Base-by-base conservation (phyloP, 2,329 filamentous ascomycete species). In the Cadophora luteo-olivacea region DNA sequence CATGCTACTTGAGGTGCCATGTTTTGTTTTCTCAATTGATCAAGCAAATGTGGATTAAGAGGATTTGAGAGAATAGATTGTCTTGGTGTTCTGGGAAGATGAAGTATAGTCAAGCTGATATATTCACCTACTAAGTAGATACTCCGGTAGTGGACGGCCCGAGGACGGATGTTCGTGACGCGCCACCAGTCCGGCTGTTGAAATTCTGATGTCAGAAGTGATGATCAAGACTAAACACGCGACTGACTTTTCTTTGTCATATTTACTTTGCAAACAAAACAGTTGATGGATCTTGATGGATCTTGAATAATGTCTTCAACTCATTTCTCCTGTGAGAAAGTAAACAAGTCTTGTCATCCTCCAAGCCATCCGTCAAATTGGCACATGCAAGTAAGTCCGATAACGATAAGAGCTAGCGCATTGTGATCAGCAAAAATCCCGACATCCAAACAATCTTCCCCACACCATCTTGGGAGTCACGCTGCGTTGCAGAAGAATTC, bases 1-100 rank as follows among this genome's bases (percentile, higher is more conserved):
- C 89, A 97, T 74, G 93, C 85, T 63, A 96, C 76, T 79, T 86
- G 88, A 67, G 85, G 83, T 54, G 86, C 81, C 87, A 89, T 88
- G 7, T 69, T 48, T 48, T 16, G 16, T 5, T 45, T 5, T 45
- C 9, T 38, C 12, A 38, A 38, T 38, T 38, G 36, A 38, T 9
- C 8, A 11, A 38, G 36, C 12, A 38, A 38, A 38, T 11, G 36
- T 38, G 29, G 29, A 29, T 14, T 38, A 38, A 11, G 7, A 38
- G 36, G 36, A 38, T 9, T 38, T 14, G 14, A n/a, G 41, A 14
- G 16, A 48, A 48, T 48, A n/a, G 16, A 48, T 16, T 6, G 5
- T 49, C n/a, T 22, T 22, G 22, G 2, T 45, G 41, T 49, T 49
- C 45, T 49, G 6, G 11, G 9, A 22, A 4, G 19, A 8, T 49